Evolutionary conservation across 169 alveolate species (phyloP), one percentile per base, ranked within the genome.

Genomic region (Besnoitia besnoiti): DNA sequence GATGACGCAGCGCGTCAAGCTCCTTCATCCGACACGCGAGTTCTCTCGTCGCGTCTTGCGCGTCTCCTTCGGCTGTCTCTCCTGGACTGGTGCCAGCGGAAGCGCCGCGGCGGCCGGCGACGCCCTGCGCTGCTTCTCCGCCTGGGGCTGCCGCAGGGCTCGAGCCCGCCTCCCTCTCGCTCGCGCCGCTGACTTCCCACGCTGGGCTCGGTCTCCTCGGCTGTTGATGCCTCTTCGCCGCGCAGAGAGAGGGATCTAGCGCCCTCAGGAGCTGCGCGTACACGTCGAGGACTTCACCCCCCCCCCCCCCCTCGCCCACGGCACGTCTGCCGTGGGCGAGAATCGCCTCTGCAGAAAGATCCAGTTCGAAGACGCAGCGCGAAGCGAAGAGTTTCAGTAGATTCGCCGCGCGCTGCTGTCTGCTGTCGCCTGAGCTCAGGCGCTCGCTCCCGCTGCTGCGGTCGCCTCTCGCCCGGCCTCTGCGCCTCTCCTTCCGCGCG

Each of bases 351-450:
- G 55, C 55, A 3, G 49, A 4, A 14, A 37, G 61, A 21, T 39
- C 37, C 59, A 4, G 40, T 35, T 39, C 59, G 59, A 77, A 77
- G 50, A 77, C 87, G 21, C 87, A 77, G 50, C 87, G 40, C 3
- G 61, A n/a, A 39, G 87, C 59, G 59, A 77, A 77, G 3, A 77
- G 10, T 2, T 55, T 51, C 87, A 77, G 59, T 55, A 77, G 55
- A 39, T 44, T 42, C 30, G 40, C 59, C 40, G 37, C 30, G 55
- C 87, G 2, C 47, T 35, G 39, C 47, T 67, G 39, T 24, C 12
- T n/a, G 80, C 80, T n/a, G 42, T 35, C 44, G 46, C 47, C 44
- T 37, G n/a, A n/a, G 30, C 44, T 33, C 44, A n/a, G n/a, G 14
- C 80, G 3, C 44, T n/a, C 80, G 67, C 67, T 55, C 67, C 24